A percentile compares a stretch with the other conserved stretches of the same genome.
phyloP scores from a whole-genome alignment of 352 stramenopile species.

The Thraustotheca clavata region DNA sequence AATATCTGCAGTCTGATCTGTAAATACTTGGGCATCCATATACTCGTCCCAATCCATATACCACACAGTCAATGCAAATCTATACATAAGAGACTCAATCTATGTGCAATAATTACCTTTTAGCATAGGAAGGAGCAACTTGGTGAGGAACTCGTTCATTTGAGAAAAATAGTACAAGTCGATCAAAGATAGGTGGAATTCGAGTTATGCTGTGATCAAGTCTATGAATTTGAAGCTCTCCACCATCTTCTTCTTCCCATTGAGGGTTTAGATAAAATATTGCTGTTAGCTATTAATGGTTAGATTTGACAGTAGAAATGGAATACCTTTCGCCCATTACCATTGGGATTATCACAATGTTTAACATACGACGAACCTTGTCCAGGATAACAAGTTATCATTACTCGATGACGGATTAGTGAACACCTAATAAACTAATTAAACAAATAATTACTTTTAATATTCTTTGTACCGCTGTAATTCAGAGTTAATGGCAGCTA shows the following conservation, averaged over 20 bases:
- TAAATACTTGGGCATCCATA: conserved; percentile 35
- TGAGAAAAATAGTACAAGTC: conserved; percentile 41
- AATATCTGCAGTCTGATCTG: not conserved
- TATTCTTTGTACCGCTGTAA: conserved; percentile 7
- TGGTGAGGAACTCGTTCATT: conserved; percentile 39
- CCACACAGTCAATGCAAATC: conserved; percentile 52
- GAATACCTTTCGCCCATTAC: conserved; percentile 33
- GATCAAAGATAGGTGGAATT: conserved; percentile 23
- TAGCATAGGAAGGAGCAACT: conserved; percentile 24
- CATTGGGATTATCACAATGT: conserved; percentile 47
- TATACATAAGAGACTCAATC: conserved; percentile 8
- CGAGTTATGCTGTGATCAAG: not conserved
- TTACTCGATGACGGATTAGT: conserved; percentile 38
- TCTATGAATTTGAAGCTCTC: conserved; percentile 29
- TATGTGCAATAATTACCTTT: not conserved
- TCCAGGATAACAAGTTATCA: conserved; percentile 45
- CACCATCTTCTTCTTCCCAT: conserved; percentile 29
- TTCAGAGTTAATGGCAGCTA: conserved; percentile 25
- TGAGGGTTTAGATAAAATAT: conserved; percentile 44
- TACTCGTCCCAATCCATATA: conserved; percentile 53
- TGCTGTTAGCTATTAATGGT: conserved; percentile 28
- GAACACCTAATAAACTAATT: conserved; percentile 12
- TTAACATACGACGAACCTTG: conserved; percentile 32
- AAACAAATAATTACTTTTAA: not conserved
- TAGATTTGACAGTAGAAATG: not conserved